Base-by-base conservation (phyloP, 495 filamentous ascomycete species). In the Usnea hakonensis region DNA sequence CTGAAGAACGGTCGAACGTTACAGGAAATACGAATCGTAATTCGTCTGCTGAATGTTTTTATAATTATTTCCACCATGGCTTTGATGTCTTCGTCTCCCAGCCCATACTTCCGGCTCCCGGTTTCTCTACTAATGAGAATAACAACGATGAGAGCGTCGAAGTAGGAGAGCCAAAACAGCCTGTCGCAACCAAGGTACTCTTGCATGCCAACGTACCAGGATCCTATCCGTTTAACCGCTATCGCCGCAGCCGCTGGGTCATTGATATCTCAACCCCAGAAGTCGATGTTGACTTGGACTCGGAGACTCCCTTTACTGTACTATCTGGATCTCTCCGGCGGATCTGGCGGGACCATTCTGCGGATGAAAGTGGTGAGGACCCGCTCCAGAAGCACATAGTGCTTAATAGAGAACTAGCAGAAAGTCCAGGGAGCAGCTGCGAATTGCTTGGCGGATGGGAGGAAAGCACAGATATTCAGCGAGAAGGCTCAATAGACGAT, bases 41-140 rank as follows among this genome's bases (percentile, higher is more conserved):
- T 44, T 69, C 78, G 17, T 78, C 82, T 5, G 81, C 85, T 19
- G 92, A 97, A 74, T 92, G 85, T 66, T 98, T 97, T 73, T 95
- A 91, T 72, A 97, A 97, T 69, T 98, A 97, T 71, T 97, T 96
- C 68, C 87, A 90, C 64, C 87, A 95, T 67, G 94, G 94, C 3
- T 90, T 98, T 68, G 94, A 98, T 73, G 82, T 96, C n/a, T 84
- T 97, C 54, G 81, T 98, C 19, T 96, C 92, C 0, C 81, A 87
- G 35, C 87, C 89, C 23, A 85, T 83, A 5, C 74, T 76, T 4
- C 78, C 85, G 1, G 88, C 87, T 10, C 87, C 87, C 0, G 83
- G 84, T 9, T 87, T 88, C 9, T 84, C 85, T 35, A 63, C 66
- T 14, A 23, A 60, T 2, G 68, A 56, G 14, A 64, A 66, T 46